These are phyloP conservation scores for Boletus sp. DNA, from an alignment of 1,284 basidiomycete species.

Conservation along the genomic window DNA sequence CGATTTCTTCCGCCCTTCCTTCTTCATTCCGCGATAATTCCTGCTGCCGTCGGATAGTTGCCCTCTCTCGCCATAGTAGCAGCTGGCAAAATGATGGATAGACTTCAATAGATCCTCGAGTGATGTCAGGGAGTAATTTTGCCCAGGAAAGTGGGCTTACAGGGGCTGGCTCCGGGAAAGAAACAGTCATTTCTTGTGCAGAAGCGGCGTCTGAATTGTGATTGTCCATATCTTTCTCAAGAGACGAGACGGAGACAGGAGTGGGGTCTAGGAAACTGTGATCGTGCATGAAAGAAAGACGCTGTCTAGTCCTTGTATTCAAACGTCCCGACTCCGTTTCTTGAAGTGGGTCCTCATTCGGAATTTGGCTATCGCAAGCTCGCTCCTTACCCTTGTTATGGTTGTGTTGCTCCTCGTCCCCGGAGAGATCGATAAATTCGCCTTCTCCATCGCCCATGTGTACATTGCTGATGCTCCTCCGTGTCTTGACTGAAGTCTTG, in stretches of 20 bases:
- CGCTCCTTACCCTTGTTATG: slow-evolving; percentile 28
- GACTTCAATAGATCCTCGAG: slow-evolving; percentile 64
- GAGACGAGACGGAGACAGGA: slow-evolving; percentile 9
- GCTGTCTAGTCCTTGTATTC: slow-evolving; percentile 33
- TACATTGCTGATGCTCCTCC: slow-evolving; percentile 20
- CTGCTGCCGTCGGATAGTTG: slow-evolving; percentile 51
- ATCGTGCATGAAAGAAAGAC: slow-evolving; percentile 39
- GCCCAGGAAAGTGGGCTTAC: slow-evolving; percentile 34
- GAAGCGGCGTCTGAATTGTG: neutral
- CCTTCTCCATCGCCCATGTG: slow-evolving; percentile 21
- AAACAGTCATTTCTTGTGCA: slow-evolving; percentile 1
- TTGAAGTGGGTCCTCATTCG: slow-evolving; percentile 5
- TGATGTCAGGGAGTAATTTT: slow-evolving; percentile 9
- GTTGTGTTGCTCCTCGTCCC: slow-evolving; percentile 12
- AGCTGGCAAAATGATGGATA: slow-evolving; percentile 62
- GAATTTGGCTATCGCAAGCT: slow-evolving; percentile 9
- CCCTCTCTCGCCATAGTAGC: slow-evolving; percentile 58
- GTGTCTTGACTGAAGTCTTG: slow-evolving; percentile 34
- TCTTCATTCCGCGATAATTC: slow-evolving; percentile 43
- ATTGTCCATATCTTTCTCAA: slow-evolving; percentile 4
- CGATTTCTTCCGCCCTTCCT: slow-evolving; percentile 17
- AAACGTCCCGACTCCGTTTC: slow-evolving; percentile 12
- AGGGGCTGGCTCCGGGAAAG: slow-evolving; percentile 42
- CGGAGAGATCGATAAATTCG: slow-evolving; percentile 23
- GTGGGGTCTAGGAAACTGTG: slow-evolving; percentile 35